phyloP scores from a whole-genome alignment of 2,329 filamentous ascomycete species.

The Trichoderma hamatum region DNA sequence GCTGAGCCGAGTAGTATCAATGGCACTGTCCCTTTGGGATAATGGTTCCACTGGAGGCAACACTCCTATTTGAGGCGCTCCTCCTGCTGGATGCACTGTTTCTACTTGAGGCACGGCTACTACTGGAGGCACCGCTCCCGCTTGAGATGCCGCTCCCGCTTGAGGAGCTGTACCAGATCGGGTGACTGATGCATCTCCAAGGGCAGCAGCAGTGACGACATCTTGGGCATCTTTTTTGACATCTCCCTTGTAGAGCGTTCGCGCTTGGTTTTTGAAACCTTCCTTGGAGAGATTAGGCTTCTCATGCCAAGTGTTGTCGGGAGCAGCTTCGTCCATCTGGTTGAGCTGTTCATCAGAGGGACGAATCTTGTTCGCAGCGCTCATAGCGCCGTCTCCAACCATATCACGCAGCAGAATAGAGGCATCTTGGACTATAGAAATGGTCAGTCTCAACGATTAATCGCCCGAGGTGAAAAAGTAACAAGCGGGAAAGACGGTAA shows the following conservation, averaged over 20 bases:
- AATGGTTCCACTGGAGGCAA: constrained; percentile 33
- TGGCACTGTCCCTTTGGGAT: background rate
- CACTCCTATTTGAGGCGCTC: constrained; percentile 58
- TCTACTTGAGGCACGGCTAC: constrained; percentile 25
- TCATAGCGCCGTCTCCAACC: constrained; percentile 83
- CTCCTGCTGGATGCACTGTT: constrained; percentile 32
- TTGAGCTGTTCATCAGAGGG: constrained; percentile 76
- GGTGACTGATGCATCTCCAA: constrained; percentile 42
- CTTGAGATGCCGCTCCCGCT: background rate
- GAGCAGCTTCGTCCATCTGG: constrained; percentile 80
- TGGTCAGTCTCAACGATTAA: constrained; percentile 30
- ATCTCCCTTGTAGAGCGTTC: constrained; percentile 61
- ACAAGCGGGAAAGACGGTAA: background rate
- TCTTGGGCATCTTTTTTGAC: constrained; percentile 62
- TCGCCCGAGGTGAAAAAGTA: background rate
- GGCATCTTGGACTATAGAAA: constrained; percentile 68
- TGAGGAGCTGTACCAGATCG: background rate
- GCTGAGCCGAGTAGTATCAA: constrained; percentile 38
- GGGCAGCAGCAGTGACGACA: constrained; percentile 59
- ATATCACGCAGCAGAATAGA: constrained; percentile 84
- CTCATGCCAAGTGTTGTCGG: constrained; percentile 94
- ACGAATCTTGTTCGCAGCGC: constrained; percentile 73
- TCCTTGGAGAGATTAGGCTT: constrained; percentile 74
- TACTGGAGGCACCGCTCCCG: background rate
- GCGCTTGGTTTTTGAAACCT: constrained; percentile 68